Percentiles rank a stretch among this genome's conserved stretches.
These are phyloP conservation scores for Lactarius quietus DNA, from an alignment of 768 basidiomycete genomes.

Conservation along the genomic window DNA sequence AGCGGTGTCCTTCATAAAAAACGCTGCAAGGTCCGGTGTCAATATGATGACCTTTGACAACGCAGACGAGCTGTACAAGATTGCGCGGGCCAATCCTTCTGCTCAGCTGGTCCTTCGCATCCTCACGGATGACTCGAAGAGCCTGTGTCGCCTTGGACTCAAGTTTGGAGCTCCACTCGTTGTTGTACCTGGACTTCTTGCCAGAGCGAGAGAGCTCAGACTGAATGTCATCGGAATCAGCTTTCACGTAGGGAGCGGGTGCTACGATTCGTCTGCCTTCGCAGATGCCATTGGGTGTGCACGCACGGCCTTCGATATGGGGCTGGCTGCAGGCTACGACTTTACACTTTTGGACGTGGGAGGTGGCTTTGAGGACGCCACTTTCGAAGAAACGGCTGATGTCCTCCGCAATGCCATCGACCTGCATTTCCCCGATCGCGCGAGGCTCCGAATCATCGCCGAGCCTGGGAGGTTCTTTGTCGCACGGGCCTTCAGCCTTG, in stretches of 20 bases:
- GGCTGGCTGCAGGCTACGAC: constrained; percentile 67
- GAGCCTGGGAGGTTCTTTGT: constrained; percentile 97
- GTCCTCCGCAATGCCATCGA: constrained; percentile 70
- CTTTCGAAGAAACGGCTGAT: constrained; percentile 75
- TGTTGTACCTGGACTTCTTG: constrained; percentile 74
- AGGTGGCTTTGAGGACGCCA: constrained; percentile 90
- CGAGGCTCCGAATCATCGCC: constrained; percentile 77
- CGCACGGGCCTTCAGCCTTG: constrained; percentile 86
- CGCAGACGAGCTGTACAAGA: constrained; percentile 91
- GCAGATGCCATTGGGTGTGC: constrained; percentile 86
- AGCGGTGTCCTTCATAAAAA: constrained; percentile 87
- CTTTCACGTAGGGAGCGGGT: constrained; percentile 98
- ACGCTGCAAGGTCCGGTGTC: constrained; percentile 74
- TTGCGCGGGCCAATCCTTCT: constrained; percentile 70
- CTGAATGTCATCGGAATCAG: constrained; percentile 91
- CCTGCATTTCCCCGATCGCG: constrained; percentile 70
- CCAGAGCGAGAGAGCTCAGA: constrained; percentile 70
- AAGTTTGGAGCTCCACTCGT: constrained; percentile 94
- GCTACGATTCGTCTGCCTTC: constrained; percentile 89
- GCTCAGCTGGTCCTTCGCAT: constrained; percentile 93
- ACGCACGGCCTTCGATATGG: constrained; percentile 84
- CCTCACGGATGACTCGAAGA: constrained; percentile 96
- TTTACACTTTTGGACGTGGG: constrained; percentile 91
- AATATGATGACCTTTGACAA: constrained; percentile 99
- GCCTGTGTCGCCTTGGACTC: constrained; percentile 86